These are phyloP conservation scores for Didymella segeticola DNA, from an alignment of 2,329 filamentous ascomycete species.

Conservation along the genomic window DNA sequence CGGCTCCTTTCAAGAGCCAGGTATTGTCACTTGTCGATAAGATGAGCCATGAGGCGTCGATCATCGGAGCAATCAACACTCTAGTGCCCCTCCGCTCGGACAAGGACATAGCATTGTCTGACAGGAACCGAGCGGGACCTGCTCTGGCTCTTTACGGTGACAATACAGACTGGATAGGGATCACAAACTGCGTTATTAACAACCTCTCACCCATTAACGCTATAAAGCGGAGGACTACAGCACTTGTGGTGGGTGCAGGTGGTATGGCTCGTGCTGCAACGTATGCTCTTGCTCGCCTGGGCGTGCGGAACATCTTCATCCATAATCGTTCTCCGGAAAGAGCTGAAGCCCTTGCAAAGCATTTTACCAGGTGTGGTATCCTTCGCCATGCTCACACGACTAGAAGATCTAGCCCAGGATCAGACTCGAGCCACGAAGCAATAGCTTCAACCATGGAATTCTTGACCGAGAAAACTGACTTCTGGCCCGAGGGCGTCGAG, in stretches of 20 bases:
- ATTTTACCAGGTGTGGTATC: neutral
- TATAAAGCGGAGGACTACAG: neutral
- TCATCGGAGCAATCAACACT: constrained; percentile 1
- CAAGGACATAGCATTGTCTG: neutral
- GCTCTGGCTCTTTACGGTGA: neutral
- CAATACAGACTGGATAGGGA: constrained; percentile 3
- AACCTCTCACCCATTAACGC: constrained; percentile 4
- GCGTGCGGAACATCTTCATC: neutral
- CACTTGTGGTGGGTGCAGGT: constrained; percentile 1
- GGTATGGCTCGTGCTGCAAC: constrained; percentile 6
- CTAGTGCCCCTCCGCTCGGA: neutral
- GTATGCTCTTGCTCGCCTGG: neutral
- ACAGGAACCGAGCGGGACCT: neutral
- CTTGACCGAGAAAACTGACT: neutral
- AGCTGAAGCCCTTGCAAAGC: neutral
- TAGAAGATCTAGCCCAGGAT: too few species aligned
- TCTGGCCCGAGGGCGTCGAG: neutral
- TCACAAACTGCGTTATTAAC: neutral
- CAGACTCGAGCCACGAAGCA: neutral
- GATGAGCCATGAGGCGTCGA: neutral
- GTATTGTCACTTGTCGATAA: neutral
- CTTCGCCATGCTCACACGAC: neutral
- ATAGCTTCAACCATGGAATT: neutral
- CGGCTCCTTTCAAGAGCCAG: constrained; percentile 1
- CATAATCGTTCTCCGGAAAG: neutral